Evolutionary conservation across 108 stramenopile genomes (phyloP).

Genomic region (Cyclotella baltica): DNA sequence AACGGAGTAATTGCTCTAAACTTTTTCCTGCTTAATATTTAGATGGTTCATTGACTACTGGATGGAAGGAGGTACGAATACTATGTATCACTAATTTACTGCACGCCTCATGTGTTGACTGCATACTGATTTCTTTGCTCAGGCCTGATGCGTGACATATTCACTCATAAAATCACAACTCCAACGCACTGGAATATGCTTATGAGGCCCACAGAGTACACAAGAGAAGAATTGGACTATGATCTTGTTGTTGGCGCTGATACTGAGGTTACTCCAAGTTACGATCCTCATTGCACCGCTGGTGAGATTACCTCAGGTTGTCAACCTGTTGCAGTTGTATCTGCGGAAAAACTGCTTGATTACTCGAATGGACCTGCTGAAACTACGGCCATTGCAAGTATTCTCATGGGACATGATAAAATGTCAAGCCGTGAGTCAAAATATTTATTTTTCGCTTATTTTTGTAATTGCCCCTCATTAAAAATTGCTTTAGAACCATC

Average conservation of each 20-base stretch:
- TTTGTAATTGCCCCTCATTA: conserved; percentile 29
- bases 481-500: conserved; percentile 38
- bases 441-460: not conserved
- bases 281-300: conserved; percentile 46
- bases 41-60: conserved; percentile 56
- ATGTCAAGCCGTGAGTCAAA: conserved; percentile 3
- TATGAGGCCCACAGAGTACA: conserved; percentile 33
- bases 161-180: conserved; percentile 50
- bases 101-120: no score
- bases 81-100: no score
- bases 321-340: conserved; percentile 45
- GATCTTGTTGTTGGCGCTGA: conserved; percentile 35
- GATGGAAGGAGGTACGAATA: conserved; percentile 38
- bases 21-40: no score
- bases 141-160: conserved; percentile 38
- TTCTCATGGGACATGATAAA: conserved; percentile 10
- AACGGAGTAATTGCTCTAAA: no score
- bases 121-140: no score
- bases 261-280: conserved; percentile 35
- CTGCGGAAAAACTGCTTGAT: conserved; percentile 47
- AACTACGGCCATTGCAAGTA: conserved; percentile 30
- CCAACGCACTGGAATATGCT: conserved; percentile 46
- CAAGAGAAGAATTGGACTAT: conserved; percentile 28
- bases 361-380: conserved; percentile 31
- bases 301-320: conserved; percentile 31